Base-by-base conservation (phyloP, 768 basidiomycete genomes). In the Imleria badia region DNA sequence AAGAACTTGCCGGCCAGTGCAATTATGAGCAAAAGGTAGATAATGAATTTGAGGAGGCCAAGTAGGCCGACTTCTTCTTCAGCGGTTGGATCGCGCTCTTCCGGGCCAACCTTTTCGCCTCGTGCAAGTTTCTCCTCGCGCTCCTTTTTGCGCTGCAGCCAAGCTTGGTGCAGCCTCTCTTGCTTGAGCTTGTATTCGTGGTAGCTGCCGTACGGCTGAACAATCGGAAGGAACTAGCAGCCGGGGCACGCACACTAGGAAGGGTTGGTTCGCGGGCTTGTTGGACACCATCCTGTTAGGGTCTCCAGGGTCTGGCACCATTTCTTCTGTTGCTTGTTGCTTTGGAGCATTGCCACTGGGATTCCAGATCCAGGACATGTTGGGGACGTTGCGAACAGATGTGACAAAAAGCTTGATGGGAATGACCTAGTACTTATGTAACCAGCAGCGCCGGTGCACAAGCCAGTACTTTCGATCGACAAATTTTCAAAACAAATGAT, bases 181-280 rank as follows among this genome's bases (percentile, higher is more conserved):
- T 80, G 83, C 65, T 80, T 76, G 58, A 78, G 78, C 55, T 78
- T 82, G 72, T 85, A 90, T 68, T 85, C 78, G 66, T 80, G 82
- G 72, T 90, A 81, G 17, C 87, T 90, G 63, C 51, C 23, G 22
- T 35, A 56, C 53, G 40, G 48, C 52, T 62, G 26, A 60, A 45
- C 42, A 40, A 30, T 40, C 26, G 20, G 35, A 39, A 31, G 35
- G 23, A 41, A 15, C 23, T 40, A 19, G 45, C 26, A 12, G 19
- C 15, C 12, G 38, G 30, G 69, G 64, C 36, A 79, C 85, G 59
- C 75, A 93, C 84, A 83, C 83, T 29, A 95, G 81, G 72, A 91
- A 94, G 10, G 94, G 91, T 55, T 79, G 77, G 73, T 96, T 97
- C 30, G 93, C 91, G 40, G 83, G 72, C 75, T 95, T 96, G 59